A percentile compares a stretch with the other conserved stretches of the same genome.
Evolutionary conservation across 2,329 filamentous ascomycete species (phyloP).

Genomic region (Trichoderma afroharzianum): DNA sequence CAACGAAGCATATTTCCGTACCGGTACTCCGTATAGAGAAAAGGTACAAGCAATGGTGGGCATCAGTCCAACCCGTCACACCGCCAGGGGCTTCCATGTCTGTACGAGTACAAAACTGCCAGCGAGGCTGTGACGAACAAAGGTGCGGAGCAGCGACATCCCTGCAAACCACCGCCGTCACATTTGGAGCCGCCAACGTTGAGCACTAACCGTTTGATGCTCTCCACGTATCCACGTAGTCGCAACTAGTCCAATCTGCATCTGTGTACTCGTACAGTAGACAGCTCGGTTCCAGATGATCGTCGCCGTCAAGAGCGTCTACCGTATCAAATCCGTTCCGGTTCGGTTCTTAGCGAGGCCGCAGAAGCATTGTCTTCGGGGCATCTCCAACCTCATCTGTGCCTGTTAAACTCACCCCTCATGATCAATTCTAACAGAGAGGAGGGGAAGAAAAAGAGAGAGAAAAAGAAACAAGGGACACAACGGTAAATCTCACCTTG

Average conservation of each 20-base stretch:
- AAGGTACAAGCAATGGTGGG: neutral
- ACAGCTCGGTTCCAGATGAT: neutral
- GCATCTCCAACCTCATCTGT: neutral
- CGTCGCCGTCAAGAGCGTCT: neutral
- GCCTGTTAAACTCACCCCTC: neutral
- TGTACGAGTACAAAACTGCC: neutral
- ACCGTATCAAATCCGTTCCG: neutral
- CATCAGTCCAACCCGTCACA: neutral
- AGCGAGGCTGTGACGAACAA: conserved; percentile 3
- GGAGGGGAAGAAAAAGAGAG: neutral
- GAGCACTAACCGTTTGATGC: neutral
- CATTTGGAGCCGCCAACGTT: neutral
- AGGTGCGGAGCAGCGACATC: neutral
- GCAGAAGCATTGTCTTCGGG: neutral
- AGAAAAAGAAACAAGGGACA: neutral
- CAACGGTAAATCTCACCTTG: neutral
- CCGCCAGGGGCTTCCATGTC: neutral
- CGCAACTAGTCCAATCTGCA: neutral
- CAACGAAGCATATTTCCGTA: neutral
- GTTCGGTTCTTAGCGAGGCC: neutral
- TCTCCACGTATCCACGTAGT: neutral
- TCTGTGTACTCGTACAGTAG: neutral
- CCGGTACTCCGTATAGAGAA: neutral
- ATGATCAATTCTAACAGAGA: neutral
- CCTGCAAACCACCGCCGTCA: conserved; percentile 4